Evolutionary conservation across 495 filamentous ascomycete genomes (phyloP).

Genomic region (Penicillium chermesinum): DNA sequence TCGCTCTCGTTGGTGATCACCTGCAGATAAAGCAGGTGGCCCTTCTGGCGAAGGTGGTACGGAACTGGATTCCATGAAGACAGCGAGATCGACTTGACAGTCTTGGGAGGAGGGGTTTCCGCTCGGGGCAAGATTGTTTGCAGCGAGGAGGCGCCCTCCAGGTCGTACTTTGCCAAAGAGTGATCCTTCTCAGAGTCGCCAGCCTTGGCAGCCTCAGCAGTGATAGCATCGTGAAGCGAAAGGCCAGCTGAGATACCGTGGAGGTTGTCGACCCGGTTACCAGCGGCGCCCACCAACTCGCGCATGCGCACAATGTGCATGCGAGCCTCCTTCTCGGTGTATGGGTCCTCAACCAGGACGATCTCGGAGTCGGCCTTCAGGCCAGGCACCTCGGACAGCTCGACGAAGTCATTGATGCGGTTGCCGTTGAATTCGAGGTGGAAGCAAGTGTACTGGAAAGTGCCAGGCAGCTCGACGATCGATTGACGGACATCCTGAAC

Average conservation of each 20-base stretch:
- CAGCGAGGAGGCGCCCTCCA: constrained; percentile 60
- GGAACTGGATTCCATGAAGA: constrained; percentile 97
- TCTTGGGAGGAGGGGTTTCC: constrained; percentile 68
- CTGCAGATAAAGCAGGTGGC: constrained; percentile 88
- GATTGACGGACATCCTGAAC: constrained; percentile 97
- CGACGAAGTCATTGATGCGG: constrained; percentile 90
- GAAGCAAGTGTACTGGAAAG: constrained; percentile 97
- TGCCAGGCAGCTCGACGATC: constrained; percentile 87
- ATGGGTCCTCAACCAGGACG: constrained; percentile 85
- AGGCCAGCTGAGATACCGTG: constrained; percentile 82
- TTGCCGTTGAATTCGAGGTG: constrained; percentile 83
- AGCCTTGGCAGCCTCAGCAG: constrained; percentile 39
- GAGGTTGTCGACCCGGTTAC: constrained; percentile 80
- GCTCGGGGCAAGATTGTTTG: constrained; percentile 64
- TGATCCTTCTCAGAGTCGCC: constrained; percentile 48
- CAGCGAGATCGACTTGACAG: constrained; percentile 78
- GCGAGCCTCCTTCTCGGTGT: constrained; percentile 96
- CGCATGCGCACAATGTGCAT: constrained; percentile 87
- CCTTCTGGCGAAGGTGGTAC: constrained; percentile 80
- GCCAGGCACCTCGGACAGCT: constrained; percentile 85
- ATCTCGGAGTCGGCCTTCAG: constrained; percentile 70
- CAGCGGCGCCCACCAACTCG: constrained; percentile 87
- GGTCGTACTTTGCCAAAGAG: constrained; percentile 64
- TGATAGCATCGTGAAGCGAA: constrained; percentile 78
- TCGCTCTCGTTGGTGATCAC: constrained; percentile 88